Evolutionary conservation across 2,329 filamentous ascomycete genomes (phyloP).

Genomic region (Tolypocladium nubicola): DNA sequence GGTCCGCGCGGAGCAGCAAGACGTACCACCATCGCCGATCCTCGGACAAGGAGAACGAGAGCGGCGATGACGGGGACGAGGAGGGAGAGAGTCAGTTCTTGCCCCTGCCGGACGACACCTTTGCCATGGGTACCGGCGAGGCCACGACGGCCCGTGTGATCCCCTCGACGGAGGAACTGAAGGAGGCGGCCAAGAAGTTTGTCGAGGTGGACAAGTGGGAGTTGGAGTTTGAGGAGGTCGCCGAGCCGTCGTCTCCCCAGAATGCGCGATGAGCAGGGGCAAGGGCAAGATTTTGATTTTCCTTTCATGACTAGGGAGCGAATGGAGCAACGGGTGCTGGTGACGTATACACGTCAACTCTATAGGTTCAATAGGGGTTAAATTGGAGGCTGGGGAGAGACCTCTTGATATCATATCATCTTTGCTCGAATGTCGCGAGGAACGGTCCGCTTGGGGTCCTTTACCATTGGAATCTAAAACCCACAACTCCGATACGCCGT

Average conservation of each 20-base stretch:
- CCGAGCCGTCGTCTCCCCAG: slow-evolving; percentile 42
- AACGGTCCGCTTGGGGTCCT: background rate
- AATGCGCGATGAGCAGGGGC: slow-evolving; percentile 30
- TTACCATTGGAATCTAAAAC: background rate
- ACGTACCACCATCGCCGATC: slow-evolving; percentile 38
- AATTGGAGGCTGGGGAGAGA: background rate
- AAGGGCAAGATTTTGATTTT: background rate
- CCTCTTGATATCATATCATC: background rate
- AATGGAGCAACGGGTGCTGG: background rate
- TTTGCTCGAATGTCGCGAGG: background rate
- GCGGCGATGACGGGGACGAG: slow-evolving; percentile 22
- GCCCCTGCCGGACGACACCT: slow-evolving; percentile 34
- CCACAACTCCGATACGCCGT: slow-evolving; percentile 2
- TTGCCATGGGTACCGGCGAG: slow-evolving; percentile 19
- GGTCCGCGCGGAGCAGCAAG: slow-evolving; percentile 18
- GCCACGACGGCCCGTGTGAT: slow-evolving; percentile 24
- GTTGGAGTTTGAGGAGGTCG: slow-evolving; percentile 55
- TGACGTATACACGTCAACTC: background rate
- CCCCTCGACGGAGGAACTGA: slow-evolving; percentile 40
- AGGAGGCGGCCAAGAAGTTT: slow-evolving; percentile 51
- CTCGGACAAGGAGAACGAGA: slow-evolving; percentile 50
- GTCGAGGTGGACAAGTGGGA: slow-evolving; percentile 60
- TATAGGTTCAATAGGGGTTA: background rate
- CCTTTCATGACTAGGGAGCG: background rate
- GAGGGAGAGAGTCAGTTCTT: slow-evolving; percentile 28